These are phyloP conservation scores for Sporothrix sp. DNA, from an alignment of 2,329 filamentous ascomycete genomes.

Conservation along the genomic window DNA sequence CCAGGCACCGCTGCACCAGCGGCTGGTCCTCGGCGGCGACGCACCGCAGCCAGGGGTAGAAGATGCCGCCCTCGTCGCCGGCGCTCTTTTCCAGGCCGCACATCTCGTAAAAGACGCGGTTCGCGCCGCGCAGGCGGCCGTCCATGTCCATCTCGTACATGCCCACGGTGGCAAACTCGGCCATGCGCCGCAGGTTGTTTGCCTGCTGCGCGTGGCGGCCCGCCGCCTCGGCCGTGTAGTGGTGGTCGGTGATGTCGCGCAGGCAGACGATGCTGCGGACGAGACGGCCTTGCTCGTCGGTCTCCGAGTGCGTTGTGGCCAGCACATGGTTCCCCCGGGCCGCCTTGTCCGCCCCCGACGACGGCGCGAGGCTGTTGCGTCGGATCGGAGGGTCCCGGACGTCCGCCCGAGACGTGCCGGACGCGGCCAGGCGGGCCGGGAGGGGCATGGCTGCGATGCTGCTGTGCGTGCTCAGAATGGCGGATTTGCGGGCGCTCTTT, in stretches of 20 bases:
- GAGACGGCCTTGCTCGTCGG: constrained; percentile 32
- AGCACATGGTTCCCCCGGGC: constrained; percentile 33
- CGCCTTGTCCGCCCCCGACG: constrained; percentile 10
- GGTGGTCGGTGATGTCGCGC: constrained; percentile 42
- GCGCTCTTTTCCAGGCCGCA: constrained; percentile 36
- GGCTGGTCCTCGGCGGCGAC: constrained; percentile 37
- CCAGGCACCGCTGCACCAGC: constrained; percentile 31
- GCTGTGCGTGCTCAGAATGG: neutral
- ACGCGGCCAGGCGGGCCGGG: neutral
- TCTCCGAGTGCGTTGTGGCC: constrained; percentile 39
- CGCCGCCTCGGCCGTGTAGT: constrained; percentile 38
- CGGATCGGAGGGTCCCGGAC: neutral
- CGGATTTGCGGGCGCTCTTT: too few species aligned
- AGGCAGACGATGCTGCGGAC: constrained; percentile 39
- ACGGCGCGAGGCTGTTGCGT: constrained; percentile 16
- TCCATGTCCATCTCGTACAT: constrained; percentile 46
- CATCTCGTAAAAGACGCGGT: constrained; percentile 44
- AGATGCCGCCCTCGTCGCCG: constrained; percentile 29
- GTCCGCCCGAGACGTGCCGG: neutral
- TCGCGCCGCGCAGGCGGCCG: constrained; percentile 40
- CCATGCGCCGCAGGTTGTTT: constrained; percentile 44
- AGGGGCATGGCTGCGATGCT: neutral
- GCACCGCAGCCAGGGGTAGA: constrained; percentile 37
- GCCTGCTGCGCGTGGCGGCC: constrained; percentile 40
- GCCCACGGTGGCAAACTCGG: constrained; percentile 44